These are phyloP conservation scores for Cystobasidium tubakii DNA, from an alignment of 768 basidiomycete species.

Conservation along the genomic window DNA sequence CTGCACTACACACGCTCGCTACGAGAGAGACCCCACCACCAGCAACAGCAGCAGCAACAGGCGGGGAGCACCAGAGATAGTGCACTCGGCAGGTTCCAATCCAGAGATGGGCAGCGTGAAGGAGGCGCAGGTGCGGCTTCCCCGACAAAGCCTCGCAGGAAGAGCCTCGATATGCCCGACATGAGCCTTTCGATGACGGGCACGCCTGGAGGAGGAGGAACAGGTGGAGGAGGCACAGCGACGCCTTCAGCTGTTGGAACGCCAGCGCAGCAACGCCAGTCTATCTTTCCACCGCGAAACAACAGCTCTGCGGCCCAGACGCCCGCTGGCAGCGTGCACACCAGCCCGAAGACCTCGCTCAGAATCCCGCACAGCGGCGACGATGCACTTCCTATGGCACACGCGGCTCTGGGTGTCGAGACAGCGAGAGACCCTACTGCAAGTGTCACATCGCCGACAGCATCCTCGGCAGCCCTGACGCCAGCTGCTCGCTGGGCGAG, in stretches of 20 bases:
- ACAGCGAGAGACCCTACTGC: background rate
- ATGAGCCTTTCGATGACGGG: slow-evolving; percentile 29
- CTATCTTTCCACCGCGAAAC: background rate
- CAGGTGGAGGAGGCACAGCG: background rate
- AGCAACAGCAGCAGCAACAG: slow-evolving; percentile 7
- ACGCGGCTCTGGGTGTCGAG: background rate
- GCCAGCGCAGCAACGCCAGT: background rate
- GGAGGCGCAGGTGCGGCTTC: background rate
- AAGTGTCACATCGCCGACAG: background rate
- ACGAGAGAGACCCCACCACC: background rate
- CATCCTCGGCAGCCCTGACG: background rate
- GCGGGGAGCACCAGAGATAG: background rate
- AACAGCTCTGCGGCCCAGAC: slow-evolving; percentile 1
- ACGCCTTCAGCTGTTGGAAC: slow-evolving; percentile 11
- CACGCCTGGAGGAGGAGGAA: background rate
- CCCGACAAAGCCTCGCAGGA: slow-evolving; percentile 21
- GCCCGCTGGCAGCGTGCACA: background rate
- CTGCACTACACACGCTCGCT: slow-evolving; percentile 20
- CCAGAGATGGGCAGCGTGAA: background rate
- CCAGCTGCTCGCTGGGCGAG: slow-evolving; percentile 18
- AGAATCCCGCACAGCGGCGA: slow-evolving; percentile 1
- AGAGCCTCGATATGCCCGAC: slow-evolving; percentile 33
- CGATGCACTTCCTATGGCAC: slow-evolving; percentile 8
- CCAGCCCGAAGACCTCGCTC: slow-evolving; percentile 9
- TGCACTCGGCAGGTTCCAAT: background rate